Base-by-base conservation (phyloP, 1,139 yeast genomes). In the Scheffersomyces illinoinensis region DNA sequence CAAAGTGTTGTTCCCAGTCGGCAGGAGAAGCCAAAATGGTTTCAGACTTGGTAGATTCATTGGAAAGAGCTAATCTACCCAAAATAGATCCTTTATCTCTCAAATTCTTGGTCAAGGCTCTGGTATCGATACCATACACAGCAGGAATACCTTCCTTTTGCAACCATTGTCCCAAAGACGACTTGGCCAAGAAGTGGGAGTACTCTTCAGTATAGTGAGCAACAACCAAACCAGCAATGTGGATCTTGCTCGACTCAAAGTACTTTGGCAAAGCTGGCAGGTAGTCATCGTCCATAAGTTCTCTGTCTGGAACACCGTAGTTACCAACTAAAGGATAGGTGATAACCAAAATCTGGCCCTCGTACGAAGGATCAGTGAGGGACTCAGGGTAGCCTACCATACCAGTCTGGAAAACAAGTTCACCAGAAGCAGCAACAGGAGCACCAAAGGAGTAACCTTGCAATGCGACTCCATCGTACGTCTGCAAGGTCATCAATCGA, bases 361-460 rank as follows among this genome's bases (percentile, higher is more conserved):
- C 96, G 76, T 96, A 96, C 56, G 99, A 95, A 64, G 99, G 99
- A 79, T 96, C 99, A 56, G 99, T 93, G 74, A 96, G 86, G 61
- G 98, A 89, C 78, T 96, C 99, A 54, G 99, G 99, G 76, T 96
- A 96, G 65, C 99, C 99, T 68, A 95, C 99, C 99, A 96, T 96
- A 82, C 99, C 99, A 64, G 99, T 96, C 79, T 95, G 99, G 86
- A 96, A 96, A 64, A 96, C 99, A 72, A 95, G 86, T 81, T 96
- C 99, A 84, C 99, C 99, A 61, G 99, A 97, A 59, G 89, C 87
- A 47, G 95, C 78, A 62, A 83, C 86, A 63, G 89, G 89, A 60
- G 99, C 98, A 82, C 99, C 99, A 69, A 96, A 96, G 24, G 99
- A 93, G 81, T 91, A 95, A 78, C 99, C 99, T 79, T 93, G 97